Base-by-base conservation (phyloP, 495 filamentous ascomycete species). In the Lasiosphaeria hispida region DNA sequence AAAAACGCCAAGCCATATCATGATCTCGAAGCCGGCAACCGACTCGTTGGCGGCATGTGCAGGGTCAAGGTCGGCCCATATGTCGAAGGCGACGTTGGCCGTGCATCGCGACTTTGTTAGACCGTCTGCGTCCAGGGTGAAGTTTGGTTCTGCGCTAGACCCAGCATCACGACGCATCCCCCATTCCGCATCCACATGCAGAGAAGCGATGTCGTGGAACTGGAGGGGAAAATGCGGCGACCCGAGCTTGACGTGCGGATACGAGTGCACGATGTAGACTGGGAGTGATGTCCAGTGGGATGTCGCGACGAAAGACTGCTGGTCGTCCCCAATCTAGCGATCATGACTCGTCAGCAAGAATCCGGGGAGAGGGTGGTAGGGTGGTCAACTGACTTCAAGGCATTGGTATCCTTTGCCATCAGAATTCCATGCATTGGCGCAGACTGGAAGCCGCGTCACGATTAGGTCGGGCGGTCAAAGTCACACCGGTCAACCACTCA, bases 191-290 rank as follows among this genome's bases (percentile, higher is more conserved):
- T 9, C 39, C 2, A 52, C 35, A 9, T 40, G 10, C 17, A 54
- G 39, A 23, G 37, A 42, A 8, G 15, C 8, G 51, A 54, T 54
- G 51, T 44, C 33, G 17, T 43, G 38, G 51, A 54, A 44, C 38
- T 19, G 19, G 39, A 30, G 11, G 51, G 51, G 51, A 0, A 54
- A 15, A 2, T 30, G 51, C 17, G 38, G 10, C 10, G 51, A 54
- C 18, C 51, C 51, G 51, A 54, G 40, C 51, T 54, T 54, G 51
- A 54, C 38, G 40, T 54, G 51, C 18, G 51, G 51, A 14, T 54
- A 54, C 19, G 51, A 54, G 19, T 54, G 39, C 1, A 44, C 23
- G 23, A 30, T 30, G 17, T 54, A 14, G 30, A 30, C 14, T 6
- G 51, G 23, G 13, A 43, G 17, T 2, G 38, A 42, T 10, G 38